Percentiles rank a stretch among this genome's conserved stretches.
These are phyloP conservation scores for Cynara cardunculus DNA, from an alignment of 129 eudicot species.

Conservation along the genomic window DNA sequence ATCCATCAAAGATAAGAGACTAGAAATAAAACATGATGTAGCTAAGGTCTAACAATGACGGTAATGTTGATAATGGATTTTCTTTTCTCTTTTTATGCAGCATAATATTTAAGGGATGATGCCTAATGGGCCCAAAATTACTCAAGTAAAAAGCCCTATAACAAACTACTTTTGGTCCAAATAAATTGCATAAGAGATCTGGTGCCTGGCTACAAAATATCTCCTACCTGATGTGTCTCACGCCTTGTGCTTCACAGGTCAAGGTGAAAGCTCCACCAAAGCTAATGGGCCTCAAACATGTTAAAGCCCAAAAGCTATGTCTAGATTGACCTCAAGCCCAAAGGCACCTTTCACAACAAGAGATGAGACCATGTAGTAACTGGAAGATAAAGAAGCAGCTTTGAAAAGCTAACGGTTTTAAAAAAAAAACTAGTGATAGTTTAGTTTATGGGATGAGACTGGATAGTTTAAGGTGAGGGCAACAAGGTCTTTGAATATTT, in stretches of 20 bases:
- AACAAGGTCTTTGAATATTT: background rate
- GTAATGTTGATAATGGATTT: background rate
- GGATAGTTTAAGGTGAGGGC: background rate
- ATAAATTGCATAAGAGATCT: background rate
- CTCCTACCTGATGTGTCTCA: background rate
- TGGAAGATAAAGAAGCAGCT: background rate
- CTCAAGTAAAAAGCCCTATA: background rate
- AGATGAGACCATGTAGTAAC: background rate
- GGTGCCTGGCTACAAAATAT: background rate
- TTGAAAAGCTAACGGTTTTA: background rate
- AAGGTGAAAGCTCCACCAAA: background rate
- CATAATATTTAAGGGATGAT: background rate
- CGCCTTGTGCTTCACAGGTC: background rate
- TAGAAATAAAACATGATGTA: background rate
- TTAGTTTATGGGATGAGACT: background rate
- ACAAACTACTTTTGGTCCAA: background rate
- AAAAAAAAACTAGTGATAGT: background rate
- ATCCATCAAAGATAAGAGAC: background rate
- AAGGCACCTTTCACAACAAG: background rate
- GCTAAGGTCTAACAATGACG: background rate
- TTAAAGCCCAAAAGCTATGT: background rate
- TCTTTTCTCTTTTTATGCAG: background rate
- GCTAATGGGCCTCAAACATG: background rate
- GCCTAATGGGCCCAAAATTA: background rate
- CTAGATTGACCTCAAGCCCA: background rate